Percentiles rank a stretch among this genome's conserved stretches.
These are phyloP conservation scores for Entonaema liquescens DNA, from an alignment of 495 filamentous ascomycete species.

Conservation along the genomic window DNA sequence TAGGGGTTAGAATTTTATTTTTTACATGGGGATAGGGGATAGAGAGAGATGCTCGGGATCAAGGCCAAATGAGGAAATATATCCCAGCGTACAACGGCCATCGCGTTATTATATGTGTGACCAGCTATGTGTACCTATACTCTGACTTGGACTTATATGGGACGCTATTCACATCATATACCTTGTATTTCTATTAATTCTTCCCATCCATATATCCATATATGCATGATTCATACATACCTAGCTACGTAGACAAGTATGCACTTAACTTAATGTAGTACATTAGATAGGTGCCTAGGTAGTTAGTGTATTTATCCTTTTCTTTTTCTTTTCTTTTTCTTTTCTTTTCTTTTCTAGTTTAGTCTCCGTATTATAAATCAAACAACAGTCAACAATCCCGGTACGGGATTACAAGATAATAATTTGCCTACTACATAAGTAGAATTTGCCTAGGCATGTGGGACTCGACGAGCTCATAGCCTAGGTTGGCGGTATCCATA, in stretches of 20 bases:
- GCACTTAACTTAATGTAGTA: no score
- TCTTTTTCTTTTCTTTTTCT: no score
- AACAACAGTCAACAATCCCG: background rate
- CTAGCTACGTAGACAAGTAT: no score
- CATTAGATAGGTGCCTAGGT: background rate
- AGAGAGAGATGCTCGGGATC: background rate
- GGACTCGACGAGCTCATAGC: constrained; percentile 9
- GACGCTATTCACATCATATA: background rate
- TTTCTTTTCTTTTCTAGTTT: background rate
- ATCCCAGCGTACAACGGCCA: background rate
- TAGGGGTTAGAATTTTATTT: background rate
- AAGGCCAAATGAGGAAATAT: background rate
- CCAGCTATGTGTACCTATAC: no score
- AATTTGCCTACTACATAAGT: background rate
- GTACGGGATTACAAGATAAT: background rate
- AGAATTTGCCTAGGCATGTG: constrained; percentile 26
- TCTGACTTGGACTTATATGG: background rate
- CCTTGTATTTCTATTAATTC: no score
- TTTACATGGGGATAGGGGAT: background rate
- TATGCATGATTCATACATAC: background rate
- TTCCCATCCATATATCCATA: no score
- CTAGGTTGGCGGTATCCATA: background rate
- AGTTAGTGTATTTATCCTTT: background rate
- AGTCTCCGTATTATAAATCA: constrained; percentile 15
- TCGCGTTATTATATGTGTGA: background rate